These are phyloP conservation scores for Priceomyces castillae DNA, from an alignment of 805 yeast genomes.

Conservation along the genomic window DNA sequence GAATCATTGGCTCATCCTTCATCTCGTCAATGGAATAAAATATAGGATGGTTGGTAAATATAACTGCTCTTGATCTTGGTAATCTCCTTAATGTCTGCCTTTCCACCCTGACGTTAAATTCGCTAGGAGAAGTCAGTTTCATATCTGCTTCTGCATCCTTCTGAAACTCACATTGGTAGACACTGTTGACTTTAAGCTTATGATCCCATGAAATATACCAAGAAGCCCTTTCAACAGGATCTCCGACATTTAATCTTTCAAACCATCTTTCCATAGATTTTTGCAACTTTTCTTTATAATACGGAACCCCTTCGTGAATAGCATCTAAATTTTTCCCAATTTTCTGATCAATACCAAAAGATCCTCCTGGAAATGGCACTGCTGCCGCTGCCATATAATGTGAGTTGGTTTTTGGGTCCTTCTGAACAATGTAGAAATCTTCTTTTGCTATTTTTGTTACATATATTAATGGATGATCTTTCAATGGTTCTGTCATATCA, in stretches of 20 bases:
- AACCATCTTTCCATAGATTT: constrained; percentile 76
- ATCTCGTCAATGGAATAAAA: constrained; percentile 75
- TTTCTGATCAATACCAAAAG: constrained; percentile 59
- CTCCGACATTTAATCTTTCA: constrained; percentile 54
- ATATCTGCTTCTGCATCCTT: constrained; percentile 26
- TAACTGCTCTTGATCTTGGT: constrained; percentile 62
- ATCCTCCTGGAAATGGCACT: constrained; percentile 78
- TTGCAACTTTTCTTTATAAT: constrained; percentile 61
- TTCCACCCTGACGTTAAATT: constrained; percentile 68
- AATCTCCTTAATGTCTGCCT: constrained; percentile 68
- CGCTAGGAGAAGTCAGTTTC: constrained; percentile 41
- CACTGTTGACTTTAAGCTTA: constrained; percentile 52
- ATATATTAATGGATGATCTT: constrained; percentile 60
- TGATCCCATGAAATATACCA: constrained; percentile 78
- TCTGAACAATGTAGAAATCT: constrained; percentile 64
- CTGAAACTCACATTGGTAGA: constrained; percentile 30
- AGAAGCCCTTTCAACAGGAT: constrained; percentile 70
- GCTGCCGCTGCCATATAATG: constrained; percentile 73
- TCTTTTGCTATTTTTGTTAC: constrained; percentile 72
- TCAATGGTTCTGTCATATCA: constrained; percentile 58
- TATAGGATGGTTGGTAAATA: constrained; percentile 75
- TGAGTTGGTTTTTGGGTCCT: constrained; percentile 50
- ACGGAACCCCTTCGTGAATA: constrained; percentile 69
- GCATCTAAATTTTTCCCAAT: constrained; percentile 60
- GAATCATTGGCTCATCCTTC: constrained; percentile 75